Conservation (phyloP, 257 asterid species). For the Rhazya stricta region DNA sequence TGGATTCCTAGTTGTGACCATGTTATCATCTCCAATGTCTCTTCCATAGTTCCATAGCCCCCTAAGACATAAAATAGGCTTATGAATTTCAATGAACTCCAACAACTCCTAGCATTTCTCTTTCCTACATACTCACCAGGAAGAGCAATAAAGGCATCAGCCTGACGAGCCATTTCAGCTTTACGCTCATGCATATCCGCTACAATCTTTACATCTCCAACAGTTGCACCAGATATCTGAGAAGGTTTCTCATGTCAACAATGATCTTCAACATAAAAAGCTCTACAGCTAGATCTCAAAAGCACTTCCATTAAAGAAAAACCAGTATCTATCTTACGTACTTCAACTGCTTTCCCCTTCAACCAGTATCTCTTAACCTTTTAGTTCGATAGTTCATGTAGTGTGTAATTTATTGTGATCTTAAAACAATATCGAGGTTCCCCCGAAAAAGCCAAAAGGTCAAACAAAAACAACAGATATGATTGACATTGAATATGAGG, state of each 20-base stretch:
- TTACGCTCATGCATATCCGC: conserved; percentile 98
- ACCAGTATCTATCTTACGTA: not conserved
- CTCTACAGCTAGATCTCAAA: not conserved
- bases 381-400: not conserved
- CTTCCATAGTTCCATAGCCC: conserved; percentile 99
- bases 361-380: not conserved
- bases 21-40: conserved; percentile 89
- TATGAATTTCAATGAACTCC: not conserved
- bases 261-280: conserved; percentile 10
- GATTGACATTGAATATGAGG: conserved; percentile 1
- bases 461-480: too few species aligned
- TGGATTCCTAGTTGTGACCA: conserved; percentile 99
- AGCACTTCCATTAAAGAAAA: not conserved
- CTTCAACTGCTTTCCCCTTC: not conserved
- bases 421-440: not conserved
- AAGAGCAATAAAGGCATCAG: conserved; percentile 96
- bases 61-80: conserved; percentile 39
- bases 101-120: not conserved
- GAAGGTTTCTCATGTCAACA: conserved; percentile 17
- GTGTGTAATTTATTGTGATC: not conserved
- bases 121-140: conserved; percentile 52
- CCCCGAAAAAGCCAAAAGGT: not conserved
- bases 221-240: conserved; percentile 91
- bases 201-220: conserved; percentile 88
- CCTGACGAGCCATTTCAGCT: conserved; percentile 87